Conservation (phyloP, 257 asterid genomes). For the Mentha longifolia region DNA sequence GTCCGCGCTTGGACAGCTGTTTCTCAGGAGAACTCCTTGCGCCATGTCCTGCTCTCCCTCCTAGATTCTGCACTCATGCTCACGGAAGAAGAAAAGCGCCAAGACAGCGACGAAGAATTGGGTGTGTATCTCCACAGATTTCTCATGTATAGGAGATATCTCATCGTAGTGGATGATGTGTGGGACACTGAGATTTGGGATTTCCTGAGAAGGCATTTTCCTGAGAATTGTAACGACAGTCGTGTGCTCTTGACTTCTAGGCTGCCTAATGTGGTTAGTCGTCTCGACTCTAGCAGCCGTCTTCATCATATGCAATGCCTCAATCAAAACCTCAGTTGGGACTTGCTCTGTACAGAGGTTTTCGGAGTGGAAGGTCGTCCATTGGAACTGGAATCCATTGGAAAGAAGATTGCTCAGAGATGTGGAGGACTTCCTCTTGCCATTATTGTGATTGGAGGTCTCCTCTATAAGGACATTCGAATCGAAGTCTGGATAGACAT, state of each 20-base stretch:
- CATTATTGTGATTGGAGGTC: conserved; percentile 32
- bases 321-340: conserved; percentile 22
- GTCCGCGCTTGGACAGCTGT: conserved; percentile 17
- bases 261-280: not conserved
- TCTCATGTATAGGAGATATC: conserved; percentile 23
- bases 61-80: not conserved
- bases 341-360: not conserved
- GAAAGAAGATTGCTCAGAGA: conserved; percentile 18
- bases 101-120: not conserved
- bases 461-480: not conserved
- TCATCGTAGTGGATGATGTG: conserved; percentile 28
- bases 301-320: conserved; percentile 20
- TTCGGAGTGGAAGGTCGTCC: conserved; percentile 3
- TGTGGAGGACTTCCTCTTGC: conserved; percentile 40
- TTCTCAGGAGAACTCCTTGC: conserved; percentile 13
- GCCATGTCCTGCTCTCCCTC: not conserved
- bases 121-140: too few relatives aligned
- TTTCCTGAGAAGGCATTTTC: not conserved
- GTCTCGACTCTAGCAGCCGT: not conserved
- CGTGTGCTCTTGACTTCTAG: conserved; percentile 25
- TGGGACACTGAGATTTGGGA: conserved; percentile 21
- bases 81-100: too few relatives aligned
- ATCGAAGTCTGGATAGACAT: conserved; percentile 11
- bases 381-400: not conserved
- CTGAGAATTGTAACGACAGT: conserved; percentile 10